Evolutionary conservation across 805 yeast species (phyloP), one percentile per base, ranked within the genome.

Genomic region (Suhomyces vadensis): DNA sequence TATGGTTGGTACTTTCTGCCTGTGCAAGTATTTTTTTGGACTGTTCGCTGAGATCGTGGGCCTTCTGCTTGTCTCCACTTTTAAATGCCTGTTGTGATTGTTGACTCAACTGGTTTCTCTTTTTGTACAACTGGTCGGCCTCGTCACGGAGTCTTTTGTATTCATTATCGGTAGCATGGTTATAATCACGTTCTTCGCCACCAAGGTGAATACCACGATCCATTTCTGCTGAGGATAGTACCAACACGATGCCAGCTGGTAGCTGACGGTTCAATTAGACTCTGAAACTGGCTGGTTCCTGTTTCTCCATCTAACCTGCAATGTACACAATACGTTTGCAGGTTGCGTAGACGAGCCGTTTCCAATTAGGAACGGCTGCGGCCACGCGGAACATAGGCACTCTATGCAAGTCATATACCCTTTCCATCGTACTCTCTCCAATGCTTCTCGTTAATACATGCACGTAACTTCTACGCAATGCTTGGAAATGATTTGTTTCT

Each of bases 61-160:
- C 98, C 51, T 65, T 67, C 9, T 73, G 75, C 43, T 83, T 83
- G 57, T 90, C 85, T 3, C 97, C 97, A 2, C 66, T 56, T 48
- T 85, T 73, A 59, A 77, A 92, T 1, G 97, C 96, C 14, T 67
- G 64, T 61, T 91, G 94, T 1, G 97, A 87, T 55, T 85, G 74
- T 37, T 75, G 70, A 1, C 87, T 76, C 24, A 81, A 71, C 44
- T 78, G 65, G 43, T 73, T 71, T 42, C 82, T 73, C 55, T 79
- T 78, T 40, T 74, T 63, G 63, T 74, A 82, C 16, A 90, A 86
- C 48, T 71, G 68, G 37, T 83, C 83, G 2, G 97, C 97, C 56
- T 78, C 63, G 6, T 71, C 69, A 44, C 98, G 75, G 23, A 83
- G 75, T 22, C 72, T 67, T 50, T 76, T 75, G 64, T 88, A 91